A percentile compares a stretch with the other conserved stretches of the same genome.
phyloP scores from a whole-genome alignment of 176 grass and related monocot species.

The Musa beccarii region DNA sequence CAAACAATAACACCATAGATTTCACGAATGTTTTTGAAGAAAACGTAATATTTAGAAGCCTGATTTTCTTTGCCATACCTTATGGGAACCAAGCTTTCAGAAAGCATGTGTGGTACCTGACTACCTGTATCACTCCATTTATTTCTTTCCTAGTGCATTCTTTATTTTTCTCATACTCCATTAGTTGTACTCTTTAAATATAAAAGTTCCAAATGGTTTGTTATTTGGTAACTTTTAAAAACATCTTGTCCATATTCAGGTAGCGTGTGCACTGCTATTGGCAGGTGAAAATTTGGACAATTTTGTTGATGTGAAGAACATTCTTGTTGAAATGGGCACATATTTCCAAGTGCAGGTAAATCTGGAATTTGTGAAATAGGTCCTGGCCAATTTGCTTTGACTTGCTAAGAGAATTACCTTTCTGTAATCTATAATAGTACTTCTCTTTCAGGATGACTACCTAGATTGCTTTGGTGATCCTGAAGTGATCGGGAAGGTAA shows the following conservation, averaged over 20 bases:
- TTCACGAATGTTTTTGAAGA: too few relatives aligned
- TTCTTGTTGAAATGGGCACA: conserved; percentile 94
- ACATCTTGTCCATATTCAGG: conserved; percentile 34
- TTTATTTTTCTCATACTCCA: neutral
- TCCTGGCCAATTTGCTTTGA: neutral
- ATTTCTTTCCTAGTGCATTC: neutral
- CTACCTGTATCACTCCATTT: neutral
- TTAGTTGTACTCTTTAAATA: neutral
- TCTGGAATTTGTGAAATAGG: conserved; percentile 9
- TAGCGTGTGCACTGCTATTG: conserved; percentile 85
- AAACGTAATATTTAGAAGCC: too few relatives aligned
- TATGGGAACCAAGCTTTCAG: neutral
- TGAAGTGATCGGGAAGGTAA: conserved; percentile 83
- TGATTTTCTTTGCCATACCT: neutral
- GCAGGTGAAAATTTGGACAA: conserved; percentile 78
- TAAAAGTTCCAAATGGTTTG: neutral
- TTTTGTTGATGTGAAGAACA: conserved; percentile 71
- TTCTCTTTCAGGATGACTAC: conserved; percentile 80
- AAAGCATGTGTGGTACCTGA: neutral
- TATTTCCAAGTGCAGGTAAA: conserved; percentile 97
- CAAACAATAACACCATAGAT: too few relatives aligned
- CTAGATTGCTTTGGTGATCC: conserved; percentile 97
- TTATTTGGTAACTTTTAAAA: conserved; percentile 1
- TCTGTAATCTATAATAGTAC: neutral
- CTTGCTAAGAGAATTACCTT: neutral